These are phyloP conservation scores for Pseudonectria buxi DNA, from an alignment of 2,329 filamentous ascomycete species.

Conservation along the genomic window DNA sequence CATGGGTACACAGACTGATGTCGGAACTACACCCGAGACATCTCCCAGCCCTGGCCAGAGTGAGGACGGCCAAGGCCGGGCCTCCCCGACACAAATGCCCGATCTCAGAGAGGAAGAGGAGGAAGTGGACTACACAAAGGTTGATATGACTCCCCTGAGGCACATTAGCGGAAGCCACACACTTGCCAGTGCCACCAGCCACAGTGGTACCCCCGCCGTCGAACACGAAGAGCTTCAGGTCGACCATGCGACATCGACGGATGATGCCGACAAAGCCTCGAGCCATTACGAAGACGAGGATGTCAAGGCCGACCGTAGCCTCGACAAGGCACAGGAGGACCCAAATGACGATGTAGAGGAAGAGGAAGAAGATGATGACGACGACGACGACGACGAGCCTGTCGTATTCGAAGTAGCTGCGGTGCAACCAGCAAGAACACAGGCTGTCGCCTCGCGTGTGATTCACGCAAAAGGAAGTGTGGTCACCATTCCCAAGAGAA, in stretches of 20 bases:
- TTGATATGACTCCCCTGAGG: constrained; percentile 45
- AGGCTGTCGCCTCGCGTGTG: constrained; percentile 56
- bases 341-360: constrained; percentile 22
- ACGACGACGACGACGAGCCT: constrained; percentile 54
- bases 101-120: constrained; percentile 38
- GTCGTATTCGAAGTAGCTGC: constrained; percentile 63
- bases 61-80: constrained; percentile 41
- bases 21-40: constrained; percentile 45
- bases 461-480: constrained; percentile 69
- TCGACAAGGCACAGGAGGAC: constrained; percentile 17
- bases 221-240: constrained; percentile 16
- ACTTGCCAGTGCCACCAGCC: constrained; percentile 15
- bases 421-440: constrained; percentile 46
- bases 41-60: constrained; percentile 49
- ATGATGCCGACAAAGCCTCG: constrained; percentile 20
- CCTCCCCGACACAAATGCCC: constrained; percentile 34
- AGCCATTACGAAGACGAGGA: constrained; percentile 20
- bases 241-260: constrained; percentile 10
- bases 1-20: constrained; percentile 57
- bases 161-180: constrained; percentile 32
- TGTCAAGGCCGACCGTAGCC: constrained; percentile 21
- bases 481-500: constrained; percentile 76
- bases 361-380: constrained; percentile 39
- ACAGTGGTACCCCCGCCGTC: constrained; percentile 12
- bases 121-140: constrained; percentile 54